phyloP scores from a whole-genome alignment of 352 stramenopile genomes.

The Halophytophthora polymorphica region DNA sequence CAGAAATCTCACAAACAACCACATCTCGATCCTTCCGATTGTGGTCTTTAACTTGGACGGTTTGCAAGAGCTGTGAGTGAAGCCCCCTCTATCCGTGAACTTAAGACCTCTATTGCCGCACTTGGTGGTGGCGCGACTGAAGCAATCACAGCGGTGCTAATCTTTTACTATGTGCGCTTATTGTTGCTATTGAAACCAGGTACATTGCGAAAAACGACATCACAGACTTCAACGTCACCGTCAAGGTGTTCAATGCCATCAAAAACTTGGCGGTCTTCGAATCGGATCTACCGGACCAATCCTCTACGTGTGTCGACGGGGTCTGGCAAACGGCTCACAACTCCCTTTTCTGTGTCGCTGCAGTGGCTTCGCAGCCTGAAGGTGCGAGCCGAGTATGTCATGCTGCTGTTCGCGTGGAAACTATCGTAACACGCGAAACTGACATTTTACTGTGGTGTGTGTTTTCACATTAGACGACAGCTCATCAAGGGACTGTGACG shows the following conservation, averaged over 20 bases:
- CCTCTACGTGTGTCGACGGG: slow-evolving; percentile 16
- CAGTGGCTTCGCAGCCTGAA: slow-evolving; percentile 1
- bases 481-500: slow-evolving; percentile 4
- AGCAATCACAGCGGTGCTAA: neutral
- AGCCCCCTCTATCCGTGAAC: too few species aligned
- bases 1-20: slow-evolving; percentile 37
- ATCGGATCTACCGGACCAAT: slow-evolving; percentile 17
- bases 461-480: slow-evolving; percentile 2
- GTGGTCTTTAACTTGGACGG: slow-evolving; percentile 32
- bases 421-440: too few species aligned
- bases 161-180: neutral
- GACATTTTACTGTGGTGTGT: too few species aligned
- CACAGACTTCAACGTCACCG: slow-evolving; percentile 36
- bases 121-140: too few species aligned
- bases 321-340: slow-evolving; percentile 31
- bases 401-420: too few species aligned
- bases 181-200: slow-evolving; percentile 4
- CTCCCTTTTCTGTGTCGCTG: slow-evolving; percentile 28
- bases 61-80: slow-evolving; percentile 26
- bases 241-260: slow-evolving; percentile 25
- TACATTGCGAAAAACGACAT: slow-evolving; percentile 33
- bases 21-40: slow-evolving; percentile 22
- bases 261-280: slow-evolving; percentile 21
- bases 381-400: slow-evolving; percentile 1
- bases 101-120: too few species aligned